phyloP scores from a whole-genome alignment of 345 rosid genomes.

The Excoecaria agallocha region DNA sequence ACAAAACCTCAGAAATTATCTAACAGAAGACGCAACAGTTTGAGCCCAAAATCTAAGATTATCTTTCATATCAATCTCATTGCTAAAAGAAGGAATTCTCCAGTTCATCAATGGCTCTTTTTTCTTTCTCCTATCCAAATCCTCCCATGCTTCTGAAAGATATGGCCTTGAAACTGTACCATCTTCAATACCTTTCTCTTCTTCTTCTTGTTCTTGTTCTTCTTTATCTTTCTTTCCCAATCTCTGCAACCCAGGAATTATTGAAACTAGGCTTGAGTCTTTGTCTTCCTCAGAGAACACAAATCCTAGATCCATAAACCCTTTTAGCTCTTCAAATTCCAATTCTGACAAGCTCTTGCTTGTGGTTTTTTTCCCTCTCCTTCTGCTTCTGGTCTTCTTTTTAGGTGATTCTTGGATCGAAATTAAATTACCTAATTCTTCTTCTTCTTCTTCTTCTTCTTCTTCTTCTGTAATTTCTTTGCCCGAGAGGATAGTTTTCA shows the following conservation, averaged over 20 bases:
- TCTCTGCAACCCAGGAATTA: conserved; percentile 71
- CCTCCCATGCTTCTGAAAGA: conserved; percentile 86
- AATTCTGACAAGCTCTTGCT: conserved; percentile 64
- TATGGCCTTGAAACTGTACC: conserved; percentile 56
- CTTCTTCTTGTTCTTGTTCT: conserved; percentile 27
- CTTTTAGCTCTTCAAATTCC: conserved; percentile 78
- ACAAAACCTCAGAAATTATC: conserved; percentile 19
- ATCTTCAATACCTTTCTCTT: conserved; percentile 16
- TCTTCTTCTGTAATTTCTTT: conserved; percentile 34
- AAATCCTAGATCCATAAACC: conserved; percentile 90
- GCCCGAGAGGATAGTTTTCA: conserved; percentile 35
- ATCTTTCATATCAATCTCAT: conserved; percentile 61
- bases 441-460: conserved; percentile 21
- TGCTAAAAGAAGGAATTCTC: conserved; percentile 48
- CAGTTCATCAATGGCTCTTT: conserved; percentile 54
- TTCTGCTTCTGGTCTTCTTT: conserved; percentile 8
- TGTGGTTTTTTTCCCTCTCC: conserved; percentile 28
- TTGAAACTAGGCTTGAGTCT: conserved; percentile 60
- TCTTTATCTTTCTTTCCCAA: conserved; percentile 39
- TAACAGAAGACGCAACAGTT: conserved; percentile 61
- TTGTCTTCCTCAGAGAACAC: conserved; percentile 76
- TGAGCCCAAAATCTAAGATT: conserved; percentile 74
- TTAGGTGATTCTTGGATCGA: not conserved
- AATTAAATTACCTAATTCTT: not conserved
- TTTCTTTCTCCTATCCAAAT: conserved; percentile 32